Conservation (phyloP, 2,329 filamentous ascomycete genomes). For the Zymoseptoria passerinii region DNA sequence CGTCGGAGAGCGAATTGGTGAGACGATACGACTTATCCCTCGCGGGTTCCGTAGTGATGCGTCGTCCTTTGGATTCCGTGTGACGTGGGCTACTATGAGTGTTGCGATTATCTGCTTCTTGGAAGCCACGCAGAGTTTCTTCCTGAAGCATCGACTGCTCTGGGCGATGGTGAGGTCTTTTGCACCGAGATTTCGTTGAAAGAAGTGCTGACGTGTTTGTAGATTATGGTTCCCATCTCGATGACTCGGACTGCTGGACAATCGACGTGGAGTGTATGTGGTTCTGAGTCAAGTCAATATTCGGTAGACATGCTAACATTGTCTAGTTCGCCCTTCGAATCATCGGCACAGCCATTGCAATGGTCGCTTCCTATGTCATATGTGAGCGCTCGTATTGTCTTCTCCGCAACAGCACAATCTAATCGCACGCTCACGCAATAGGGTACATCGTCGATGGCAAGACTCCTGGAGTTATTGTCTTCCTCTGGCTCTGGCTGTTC, state of each 20-base stretch:
- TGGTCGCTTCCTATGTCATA: constrained; percentile 57
- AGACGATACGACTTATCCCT: constrained; percentile 50
- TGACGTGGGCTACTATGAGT: constrained; percentile 63
- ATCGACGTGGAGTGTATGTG: constrained; percentile 51
- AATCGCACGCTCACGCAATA: constrained; percentile 39
- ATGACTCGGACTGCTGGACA: constrained; percentile 64
- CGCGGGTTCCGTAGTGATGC: constrained; percentile 54
- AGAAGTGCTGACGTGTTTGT: constrained; percentile 47
- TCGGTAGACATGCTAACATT: background rate
- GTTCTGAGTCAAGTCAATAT: background rate
- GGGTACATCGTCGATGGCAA: constrained; percentile 60
- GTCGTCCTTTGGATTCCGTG: constrained; percentile 63
- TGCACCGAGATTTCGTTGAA: background rate
- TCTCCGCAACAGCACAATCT: constrained; percentile 42
- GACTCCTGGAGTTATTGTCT: constrained; percentile 56
- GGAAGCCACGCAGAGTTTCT: constrained; percentile 55
- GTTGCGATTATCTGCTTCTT: constrained; percentile 61
- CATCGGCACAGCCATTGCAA: constrained; percentile 55
- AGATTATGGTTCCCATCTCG: constrained; percentile 63
- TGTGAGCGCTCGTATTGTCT: constrained; percentile 49
- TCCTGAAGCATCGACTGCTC: constrained; percentile 58
- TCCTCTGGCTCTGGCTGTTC: constrained; percentile 58
- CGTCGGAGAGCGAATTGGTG: constrained; percentile 52
- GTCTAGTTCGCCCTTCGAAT: constrained; percentile 49
- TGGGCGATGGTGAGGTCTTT: background rate